Evolutionary conservation across 257 asterid genomes (phyloP), one percentile per base, ranked within the genome.

Genomic region (Solanum virginianum): DNA sequence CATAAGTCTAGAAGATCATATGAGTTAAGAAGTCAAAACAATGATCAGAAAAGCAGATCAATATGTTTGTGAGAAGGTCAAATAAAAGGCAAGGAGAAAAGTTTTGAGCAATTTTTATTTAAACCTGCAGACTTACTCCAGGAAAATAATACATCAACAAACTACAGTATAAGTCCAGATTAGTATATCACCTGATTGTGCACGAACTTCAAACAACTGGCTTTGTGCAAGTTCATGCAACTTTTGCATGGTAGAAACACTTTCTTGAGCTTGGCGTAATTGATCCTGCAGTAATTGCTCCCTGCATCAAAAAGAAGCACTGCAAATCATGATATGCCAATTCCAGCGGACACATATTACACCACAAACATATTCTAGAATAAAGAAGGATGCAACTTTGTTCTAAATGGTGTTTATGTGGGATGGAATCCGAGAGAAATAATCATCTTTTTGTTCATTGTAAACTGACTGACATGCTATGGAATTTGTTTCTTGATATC

Each of bases 151-250:
- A 51, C 80, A 72, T 51, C 56, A 16, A 51, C 39, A 53, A 51
- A 77, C 65, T 51, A 53, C 45, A 77, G 16, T 10, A 77, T 49
- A 77, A 77, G 24, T 51, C 62, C 49, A 47, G 70, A 56, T 63
- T 59, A 86, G 83, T 77, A 22, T 84, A 86, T 82, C 72, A 96
- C 99, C 99, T 94, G 99, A 94, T 91, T 97, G 99, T 63, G 99
- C 98, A 86, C 92, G 99, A 86, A 97, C 91, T 88, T 97, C 99
- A 92, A 97, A 97, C 90, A 95, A 88, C 90, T 97, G 97, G 90
- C 95, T 97, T 91, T 97, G 99, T 68, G 99, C 98, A 90, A 95
- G 93, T 88, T 97, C 99, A 85, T 97, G 99, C 53, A 97, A 90
- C 89, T 95, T 97, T 82, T 94, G 97, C 96, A 95, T 97, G 36